Percentiles rank a stretch among this genome's conserved stretches.
Conservation (phyloP, 192 early-diverging fungal genomes). For the Linnemannia hyalina region DNA sequence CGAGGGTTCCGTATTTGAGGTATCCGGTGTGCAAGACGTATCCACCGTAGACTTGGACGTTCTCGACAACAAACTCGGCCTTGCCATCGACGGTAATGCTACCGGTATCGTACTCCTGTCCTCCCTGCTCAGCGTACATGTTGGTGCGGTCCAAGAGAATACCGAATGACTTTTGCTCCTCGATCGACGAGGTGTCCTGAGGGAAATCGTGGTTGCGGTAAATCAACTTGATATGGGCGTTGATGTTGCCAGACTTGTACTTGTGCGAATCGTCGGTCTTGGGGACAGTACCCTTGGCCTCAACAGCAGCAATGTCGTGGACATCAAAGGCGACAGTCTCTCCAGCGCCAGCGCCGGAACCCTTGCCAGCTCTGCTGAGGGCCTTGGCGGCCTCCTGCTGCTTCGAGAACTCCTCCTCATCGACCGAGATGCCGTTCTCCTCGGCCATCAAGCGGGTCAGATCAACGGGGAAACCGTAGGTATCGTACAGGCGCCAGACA, state of each 20-base stretch:
- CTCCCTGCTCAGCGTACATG: constrained; percentile 98
- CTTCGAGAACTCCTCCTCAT: constrained; percentile 85
- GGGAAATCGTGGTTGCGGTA: constrained; percentile 70
- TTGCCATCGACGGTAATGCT: constrained; percentile 85
- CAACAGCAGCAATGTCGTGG: constrained; percentile 90
- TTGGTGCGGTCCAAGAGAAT: constrained; percentile 95
- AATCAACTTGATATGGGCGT: constrained; percentile 85
- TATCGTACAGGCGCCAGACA: constrained; percentile 99
- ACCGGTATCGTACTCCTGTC: constrained; percentile 95
- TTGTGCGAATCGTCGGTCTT: constrained; percentile 91
- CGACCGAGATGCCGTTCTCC: constrained; percentile 87
- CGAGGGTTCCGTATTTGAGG: constrained; percentile 89
- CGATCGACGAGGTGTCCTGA: constrained; percentile 63
- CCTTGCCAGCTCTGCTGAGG: constrained; percentile 71
- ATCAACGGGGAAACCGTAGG: constrained; percentile 99
- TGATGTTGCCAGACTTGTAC: constrained; percentile 80
- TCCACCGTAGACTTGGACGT: constrained; percentile 93
- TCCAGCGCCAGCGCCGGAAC: constrained; percentile 62
- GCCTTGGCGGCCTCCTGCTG: constrained; percentile 86
- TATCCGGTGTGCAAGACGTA: constrained; percentile 97
- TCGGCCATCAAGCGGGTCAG: constrained; percentile 99
- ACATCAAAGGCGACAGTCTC: constrained; percentile 88
- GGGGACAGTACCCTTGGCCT: constrained; percentile 76
- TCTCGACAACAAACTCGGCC: constrained; percentile 91
- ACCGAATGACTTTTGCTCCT: constrained; percentile 77